These are phyloP conservation scores for Hypoxylon subgilvum DNA, from an alignment of 495 filamentous ascomycete species.

Conservation along the genomic window DNA sequence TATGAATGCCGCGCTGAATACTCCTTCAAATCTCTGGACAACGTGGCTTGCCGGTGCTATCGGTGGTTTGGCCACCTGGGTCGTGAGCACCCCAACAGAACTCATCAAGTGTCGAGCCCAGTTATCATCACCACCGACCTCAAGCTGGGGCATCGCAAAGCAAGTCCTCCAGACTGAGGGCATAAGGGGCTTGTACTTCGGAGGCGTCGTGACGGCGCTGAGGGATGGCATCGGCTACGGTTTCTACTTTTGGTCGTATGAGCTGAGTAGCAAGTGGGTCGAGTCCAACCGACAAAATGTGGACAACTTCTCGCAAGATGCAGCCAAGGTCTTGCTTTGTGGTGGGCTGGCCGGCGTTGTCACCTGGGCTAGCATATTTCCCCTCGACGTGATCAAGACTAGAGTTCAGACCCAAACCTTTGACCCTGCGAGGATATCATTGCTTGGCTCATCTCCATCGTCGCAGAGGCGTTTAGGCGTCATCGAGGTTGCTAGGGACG, in stretches of 20 bases:
- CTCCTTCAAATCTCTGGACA: conserved; percentile 53
- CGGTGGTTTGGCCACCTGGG: conserved; percentile 80
- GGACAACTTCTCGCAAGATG: conserved; percentile 49
- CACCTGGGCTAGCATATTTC: conserved; percentile 87
- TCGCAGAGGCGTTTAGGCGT: conserved; percentile 54
- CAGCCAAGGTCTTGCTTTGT: conserved; percentile 73
- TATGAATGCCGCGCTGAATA: conserved; percentile 55
- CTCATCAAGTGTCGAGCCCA: conserved; percentile 87
- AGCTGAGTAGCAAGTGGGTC: conserved; percentile 67
- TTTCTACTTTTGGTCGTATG: conserved; percentile 92
- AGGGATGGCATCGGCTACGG: conserved; percentile 88
- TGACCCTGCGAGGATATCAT: conserved; percentile 26
- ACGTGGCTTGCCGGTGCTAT: conserved; percentile 77
- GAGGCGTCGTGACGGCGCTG: conserved; percentile 77
- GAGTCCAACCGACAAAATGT: conserved; percentile 30
- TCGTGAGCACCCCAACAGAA: conserved; percentile 83
- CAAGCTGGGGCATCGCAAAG: conserved; percentile 65
- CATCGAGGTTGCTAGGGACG: conserved; percentile 64
- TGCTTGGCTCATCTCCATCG: conserved; percentile 35
- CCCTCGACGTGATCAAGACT: conserved; percentile 89
- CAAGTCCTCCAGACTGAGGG: conserved; percentile 67
- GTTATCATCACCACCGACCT: conserved; percentile 50
- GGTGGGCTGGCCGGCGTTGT: conserved; percentile 84
- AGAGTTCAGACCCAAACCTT: conserved; percentile 71
- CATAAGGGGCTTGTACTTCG: conserved; percentile 73